phyloP scores from a whole-genome alignment of 116 monocot species.

The Zostera marina region DNA sequence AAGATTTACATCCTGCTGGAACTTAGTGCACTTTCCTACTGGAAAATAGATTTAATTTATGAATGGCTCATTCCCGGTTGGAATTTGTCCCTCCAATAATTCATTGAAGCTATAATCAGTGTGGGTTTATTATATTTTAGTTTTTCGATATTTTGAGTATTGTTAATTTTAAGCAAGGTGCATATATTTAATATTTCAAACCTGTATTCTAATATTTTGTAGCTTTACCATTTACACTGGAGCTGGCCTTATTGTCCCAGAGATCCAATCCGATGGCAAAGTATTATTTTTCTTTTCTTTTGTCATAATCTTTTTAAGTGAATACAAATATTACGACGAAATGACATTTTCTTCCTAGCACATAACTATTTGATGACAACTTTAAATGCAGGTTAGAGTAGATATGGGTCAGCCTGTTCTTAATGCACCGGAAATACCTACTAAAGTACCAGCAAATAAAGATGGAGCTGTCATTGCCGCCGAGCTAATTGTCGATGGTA shows the following conservation, averaged over 20 bases:
- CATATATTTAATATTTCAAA: background rate
- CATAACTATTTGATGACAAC: background rate
- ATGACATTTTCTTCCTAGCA: background rate
- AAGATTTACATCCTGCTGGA: no score
- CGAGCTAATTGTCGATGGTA: conserved; percentile 62
- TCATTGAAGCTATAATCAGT: no score
- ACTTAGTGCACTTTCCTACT: no score
- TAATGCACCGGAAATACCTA: conserved; percentile 55
- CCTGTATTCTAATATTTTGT: conserved; percentile 9
- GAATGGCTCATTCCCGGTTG: no score
- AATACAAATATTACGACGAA: no score
- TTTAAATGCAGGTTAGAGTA: conserved; percentile 60
- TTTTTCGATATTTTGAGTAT: no score
- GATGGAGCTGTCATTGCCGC: conserved; percentile 48
- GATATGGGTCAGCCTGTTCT: conserved; percentile 92
- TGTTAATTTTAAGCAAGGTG: background rate
- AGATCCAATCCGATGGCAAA: conserved; percentile 81
- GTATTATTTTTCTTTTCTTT: conserved; percentile 25
- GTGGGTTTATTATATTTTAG: no score
- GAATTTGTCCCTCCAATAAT: no score
- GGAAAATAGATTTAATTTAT: no score
- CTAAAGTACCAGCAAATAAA: conserved; percentile 50
- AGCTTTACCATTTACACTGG: conserved; percentile 92
- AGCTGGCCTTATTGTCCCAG: conserved; percentile 91
- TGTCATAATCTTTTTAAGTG: background rate